Evolutionary conservation across 1,284 basidiomycete genomes (phyloP).

Genomic region (Lignosus rhinocerotis): DNA sequence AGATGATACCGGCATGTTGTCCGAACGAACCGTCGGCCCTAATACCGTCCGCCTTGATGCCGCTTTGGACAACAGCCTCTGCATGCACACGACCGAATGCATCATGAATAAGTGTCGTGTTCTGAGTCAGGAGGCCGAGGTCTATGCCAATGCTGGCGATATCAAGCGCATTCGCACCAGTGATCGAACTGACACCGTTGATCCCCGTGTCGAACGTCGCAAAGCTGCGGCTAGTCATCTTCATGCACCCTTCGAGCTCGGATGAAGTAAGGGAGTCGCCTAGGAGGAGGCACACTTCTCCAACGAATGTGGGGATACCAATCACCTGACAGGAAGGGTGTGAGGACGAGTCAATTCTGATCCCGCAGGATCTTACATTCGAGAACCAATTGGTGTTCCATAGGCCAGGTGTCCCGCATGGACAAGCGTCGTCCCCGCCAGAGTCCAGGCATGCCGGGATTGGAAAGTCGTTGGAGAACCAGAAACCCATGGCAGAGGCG

Average conservation of each 20-base stretch:
- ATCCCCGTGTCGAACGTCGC: constrained; percentile 47
- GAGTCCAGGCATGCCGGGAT: constrained; percentile 51
- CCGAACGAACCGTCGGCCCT: constrained; percentile 63
- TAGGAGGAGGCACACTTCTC: constrained; percentile 59
- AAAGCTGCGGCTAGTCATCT: constrained; percentile 56
- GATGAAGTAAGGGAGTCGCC: constrained; percentile 41
- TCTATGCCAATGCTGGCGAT: constrained; percentile 59
- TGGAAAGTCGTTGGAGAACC: constrained; percentile 64
- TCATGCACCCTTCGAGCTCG: constrained; percentile 48
- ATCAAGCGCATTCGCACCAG: constrained; percentile 65
- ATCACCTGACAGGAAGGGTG: constrained; percentile 45
- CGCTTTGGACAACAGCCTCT: constrained; percentile 49
- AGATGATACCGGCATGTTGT: constrained; percentile 60
- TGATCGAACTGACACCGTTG: constrained; percentile 49
- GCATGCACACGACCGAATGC: constrained; percentile 51
- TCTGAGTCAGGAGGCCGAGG: constrained; percentile 44
- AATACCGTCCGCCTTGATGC: constrained; percentile 56
- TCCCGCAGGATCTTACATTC: constrained; percentile 30
- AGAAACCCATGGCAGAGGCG: constrained; percentile 58
- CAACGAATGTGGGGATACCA: constrained; percentile 55
- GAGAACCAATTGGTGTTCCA: constrained; percentile 76
- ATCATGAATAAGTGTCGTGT: constrained; percentile 45
- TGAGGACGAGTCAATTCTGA: neutral
- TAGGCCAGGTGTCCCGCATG: constrained; percentile 56
- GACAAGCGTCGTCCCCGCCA: constrained; percentile 51